Evolutionary conservation across 768 basidiomycete genomes (phyloP).

Genomic region (Galerina marginata): DNA sequence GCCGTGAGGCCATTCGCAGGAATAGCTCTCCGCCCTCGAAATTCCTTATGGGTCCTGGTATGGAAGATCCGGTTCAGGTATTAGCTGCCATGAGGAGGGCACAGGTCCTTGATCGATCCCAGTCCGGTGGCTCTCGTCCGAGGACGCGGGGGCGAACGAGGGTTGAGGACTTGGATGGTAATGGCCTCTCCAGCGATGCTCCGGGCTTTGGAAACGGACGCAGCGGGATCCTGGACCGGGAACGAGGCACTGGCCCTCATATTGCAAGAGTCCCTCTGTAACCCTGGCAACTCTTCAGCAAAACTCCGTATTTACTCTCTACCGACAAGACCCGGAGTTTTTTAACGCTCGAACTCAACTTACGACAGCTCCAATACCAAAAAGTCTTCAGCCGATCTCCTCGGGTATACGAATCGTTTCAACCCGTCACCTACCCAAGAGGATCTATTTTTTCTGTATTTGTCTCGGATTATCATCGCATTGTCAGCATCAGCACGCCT

Average conservation of each 20-base stretch:
- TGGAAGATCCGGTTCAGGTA: constrained; percentile 33
- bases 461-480: constrained; percentile 26
- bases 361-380: constrained; percentile 11
- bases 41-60: constrained; percentile 37
- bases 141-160: constrained; percentile 59
- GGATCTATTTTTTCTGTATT: constrained; percentile 21
- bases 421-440: constrained; percentile 15
- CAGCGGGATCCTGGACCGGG: constrained; percentile 61
- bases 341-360: not conserved
- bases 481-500: constrained; percentile 17
- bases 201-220: constrained; percentile 70
- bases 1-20: constrained; percentile 55
- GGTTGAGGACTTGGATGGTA: constrained; percentile 56
- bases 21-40: constrained; percentile 65
- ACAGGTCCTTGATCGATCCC: constrained; percentile 28
- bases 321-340: not conserved
- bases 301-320: not conserved
- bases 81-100: constrained; percentile 28
- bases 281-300: constrained; percentile 9
- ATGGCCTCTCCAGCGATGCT: constrained; percentile 46
- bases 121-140: constrained; percentile 33
- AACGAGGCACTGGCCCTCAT: constrained; percentile 30
- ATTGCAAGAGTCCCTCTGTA: constrained; percentile 30
- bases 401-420: constrained; percentile 13
- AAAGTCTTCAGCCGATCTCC: constrained; percentile 1